phyloP scores from a whole-genome alignment of 139 green algal genomes.

The Pleodorina starrii region DNA sequence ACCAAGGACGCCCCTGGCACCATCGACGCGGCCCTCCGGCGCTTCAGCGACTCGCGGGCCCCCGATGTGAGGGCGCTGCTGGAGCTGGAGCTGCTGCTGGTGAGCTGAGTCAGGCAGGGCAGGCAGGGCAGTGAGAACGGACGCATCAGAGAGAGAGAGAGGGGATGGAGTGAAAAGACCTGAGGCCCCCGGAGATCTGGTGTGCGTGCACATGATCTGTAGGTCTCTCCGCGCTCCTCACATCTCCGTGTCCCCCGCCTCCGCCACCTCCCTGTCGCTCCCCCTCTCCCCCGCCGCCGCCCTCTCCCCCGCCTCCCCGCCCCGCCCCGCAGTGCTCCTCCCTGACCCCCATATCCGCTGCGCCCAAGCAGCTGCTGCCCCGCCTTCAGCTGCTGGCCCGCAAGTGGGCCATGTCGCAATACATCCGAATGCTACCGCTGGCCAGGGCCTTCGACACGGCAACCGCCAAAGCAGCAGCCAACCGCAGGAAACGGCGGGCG shows the following conservation, averaged over 20 bases:
- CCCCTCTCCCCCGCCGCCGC: no score
- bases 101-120: no score
- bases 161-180: no score
- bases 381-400: not conserved
- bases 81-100: conserved; percentile 51
- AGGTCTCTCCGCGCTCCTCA: no score
- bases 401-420: conserved; percentile 25
- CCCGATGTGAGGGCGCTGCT: conserved; percentile 33
- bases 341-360: not conserved
- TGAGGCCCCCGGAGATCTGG: no score
- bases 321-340: not conserved
- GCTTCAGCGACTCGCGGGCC: conserved; percentile 25
- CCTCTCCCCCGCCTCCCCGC: not conserved
- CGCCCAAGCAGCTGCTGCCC: not conserved
- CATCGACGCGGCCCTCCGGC: conserved; percentile 18
- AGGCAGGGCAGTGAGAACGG: no score
- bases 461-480: not conserved
- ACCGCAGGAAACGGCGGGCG: no score
- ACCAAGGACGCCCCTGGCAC: no score
- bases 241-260: no score
- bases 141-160: no score
- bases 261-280: not conserved
- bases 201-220: no score
- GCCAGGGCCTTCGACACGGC: not conserved
- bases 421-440: conserved; percentile 8